Evolutionary conservation across 345 rosid genomes (phyloP).

Genomic region (Rubroshorea leprosula): DNA sequence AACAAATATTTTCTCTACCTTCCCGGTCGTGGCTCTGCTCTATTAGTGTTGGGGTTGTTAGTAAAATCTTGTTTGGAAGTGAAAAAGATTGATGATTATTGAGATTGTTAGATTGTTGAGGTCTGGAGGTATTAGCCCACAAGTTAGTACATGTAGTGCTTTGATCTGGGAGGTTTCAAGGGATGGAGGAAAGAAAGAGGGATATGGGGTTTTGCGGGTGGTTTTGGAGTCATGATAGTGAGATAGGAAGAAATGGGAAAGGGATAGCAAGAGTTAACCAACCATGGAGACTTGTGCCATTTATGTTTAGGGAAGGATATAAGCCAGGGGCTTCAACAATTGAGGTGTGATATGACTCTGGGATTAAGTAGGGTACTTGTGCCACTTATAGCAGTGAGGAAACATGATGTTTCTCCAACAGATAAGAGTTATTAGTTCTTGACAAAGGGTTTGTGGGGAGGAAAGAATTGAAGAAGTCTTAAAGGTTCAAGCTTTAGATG

Average conservation of each 20-base stretch:
- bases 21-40: slow-evolving; percentile 93
- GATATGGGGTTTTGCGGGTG: slow-evolving; percentile 55
- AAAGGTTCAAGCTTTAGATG: slow-evolving; percentile 80
- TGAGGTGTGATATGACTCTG: slow-evolving; percentile 43
- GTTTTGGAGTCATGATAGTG: slow-evolving; percentile 39
- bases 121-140: slow-evolving; percentile 52
- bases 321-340: slow-evolving; percentile 38
- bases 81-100: slow-evolving; percentile 47
- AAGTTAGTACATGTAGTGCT: slow-evolving; percentile 52
- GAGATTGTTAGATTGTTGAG: slow-evolving; percentile 50
- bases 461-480: slow-evolving; percentile 66
- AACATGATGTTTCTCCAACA: slow-evolving; percentile 36
- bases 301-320: slow-evolving; percentile 47
- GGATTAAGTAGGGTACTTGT: slow-evolving; percentile 31
- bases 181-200: slow-evolving; percentile 35
- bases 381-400: slow-evolving; percentile 28
- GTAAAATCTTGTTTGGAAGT: slow-evolving; percentile 58
- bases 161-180: slow-evolving; percentile 43
- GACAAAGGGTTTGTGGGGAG: slow-evolving; percentile 54
- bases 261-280: slow-evolving; percentile 27
- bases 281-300: slow-evolving; percentile 42
- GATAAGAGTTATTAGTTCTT: slow-evolving; percentile 51
- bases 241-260: slow-evolving; percentile 16
- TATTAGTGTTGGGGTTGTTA: slow-evolving; percentile 75
- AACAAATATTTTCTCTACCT: no score